Conservation (phyloP, 1,284 basidiomycete genomes). For the Stereum hirsutum region DNA sequence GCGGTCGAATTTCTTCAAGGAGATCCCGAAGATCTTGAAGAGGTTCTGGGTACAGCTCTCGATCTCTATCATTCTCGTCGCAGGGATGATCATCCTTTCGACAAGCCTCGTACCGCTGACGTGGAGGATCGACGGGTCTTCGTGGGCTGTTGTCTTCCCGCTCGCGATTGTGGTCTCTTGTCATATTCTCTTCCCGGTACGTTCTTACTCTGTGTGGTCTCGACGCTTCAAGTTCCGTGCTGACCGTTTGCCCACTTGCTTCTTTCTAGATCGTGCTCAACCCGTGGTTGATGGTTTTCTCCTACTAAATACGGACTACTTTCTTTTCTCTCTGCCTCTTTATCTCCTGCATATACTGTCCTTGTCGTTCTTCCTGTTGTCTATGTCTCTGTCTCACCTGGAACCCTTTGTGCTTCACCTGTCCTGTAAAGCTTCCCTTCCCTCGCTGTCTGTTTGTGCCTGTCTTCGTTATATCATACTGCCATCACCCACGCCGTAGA, state of each 20-base stretch:
- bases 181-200: slow-evolving; percentile 33
- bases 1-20: slow-evolving; percentile 50
- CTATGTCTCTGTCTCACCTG: too few species aligned
- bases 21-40: slow-evolving; percentile 44
- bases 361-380: too few species aligned
- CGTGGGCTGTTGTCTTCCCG: slow-evolving; percentile 36
- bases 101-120: slow-evolving; percentile 30
- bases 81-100: slow-evolving; percentile 29
- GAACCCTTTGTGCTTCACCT: too few species aligned
- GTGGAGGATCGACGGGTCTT: slow-evolving; percentile 33
- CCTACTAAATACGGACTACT: slow-evolving; percentile 32
- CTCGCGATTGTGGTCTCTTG: slow-evolving; percentile 27
- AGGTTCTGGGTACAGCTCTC: slow-evolving; percentile 37
- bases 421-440: too few species aligned
- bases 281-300: slow-evolving; percentile 41
- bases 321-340: too few species aligned
- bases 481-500: too few species aligned
- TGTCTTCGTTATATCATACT: too few species aligned
- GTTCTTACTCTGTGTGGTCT: slow-evolving; percentile 8
- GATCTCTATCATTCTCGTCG: slow-evolving; percentile 31
- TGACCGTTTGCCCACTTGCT: background rate
- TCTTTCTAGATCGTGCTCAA: slow-evolving; percentile 32
- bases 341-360: too few species aligned
- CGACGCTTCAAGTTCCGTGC: too few species aligned
- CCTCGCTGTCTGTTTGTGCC: too few species aligned